These are phyloP conservation scores for Boletus huronensis DNA, from an alignment of 768 basidiomycete species.

Conservation along the genomic window DNA sequence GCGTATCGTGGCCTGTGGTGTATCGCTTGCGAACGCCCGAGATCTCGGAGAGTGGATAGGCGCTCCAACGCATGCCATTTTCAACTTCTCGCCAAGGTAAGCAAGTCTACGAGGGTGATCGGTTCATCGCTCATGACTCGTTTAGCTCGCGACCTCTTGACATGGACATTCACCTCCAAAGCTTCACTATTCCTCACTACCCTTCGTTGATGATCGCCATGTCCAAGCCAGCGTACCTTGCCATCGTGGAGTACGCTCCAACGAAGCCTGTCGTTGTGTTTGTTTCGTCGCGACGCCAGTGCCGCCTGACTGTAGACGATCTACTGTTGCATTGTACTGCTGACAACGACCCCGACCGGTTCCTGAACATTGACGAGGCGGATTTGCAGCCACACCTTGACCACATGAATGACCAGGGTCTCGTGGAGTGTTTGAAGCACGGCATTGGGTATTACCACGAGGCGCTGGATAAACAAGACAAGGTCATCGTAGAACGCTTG, in stretches of 20 bases:
- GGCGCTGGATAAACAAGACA: constrained; percentile 88
- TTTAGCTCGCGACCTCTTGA: constrained; percentile 89
- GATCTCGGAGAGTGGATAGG: constrained; percentile 99
- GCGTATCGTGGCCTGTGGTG: constrained; percentile 90
- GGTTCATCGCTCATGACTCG: constrained; percentile 8
- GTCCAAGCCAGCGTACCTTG: constrained; percentile 96
- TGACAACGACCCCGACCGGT: constrained; percentile 78
- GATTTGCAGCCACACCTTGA: constrained; percentile 89
- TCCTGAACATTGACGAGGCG: constrained; percentile 81
- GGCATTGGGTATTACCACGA: constrained; percentile 97
- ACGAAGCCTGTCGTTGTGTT: constrained; percentile 88
- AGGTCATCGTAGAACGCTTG: constrained; percentile 85
- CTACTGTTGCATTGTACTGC: constrained; percentile 84
- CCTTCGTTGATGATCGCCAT: constrained; percentile 98
- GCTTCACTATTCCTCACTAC: constrained; percentile 95
- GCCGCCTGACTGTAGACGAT: constrained; percentile 90
- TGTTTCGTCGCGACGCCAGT: constrained; percentile 91
- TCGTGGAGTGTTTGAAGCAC: constrained; percentile 79
- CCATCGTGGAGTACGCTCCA: constrained; percentile 83
- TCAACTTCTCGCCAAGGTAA: constrained; percentile 94
- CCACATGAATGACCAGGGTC: constrained; percentile 68
- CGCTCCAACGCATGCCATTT: constrained; percentile 87
- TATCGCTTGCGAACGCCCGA: constrained; percentile 91
- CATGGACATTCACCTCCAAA: constrained; percentile 96
- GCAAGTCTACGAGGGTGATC: constrained; percentile 5